Conservation (phyloP, 371 early-diverging fungal species). For the Batkoa obscura region DNA sequence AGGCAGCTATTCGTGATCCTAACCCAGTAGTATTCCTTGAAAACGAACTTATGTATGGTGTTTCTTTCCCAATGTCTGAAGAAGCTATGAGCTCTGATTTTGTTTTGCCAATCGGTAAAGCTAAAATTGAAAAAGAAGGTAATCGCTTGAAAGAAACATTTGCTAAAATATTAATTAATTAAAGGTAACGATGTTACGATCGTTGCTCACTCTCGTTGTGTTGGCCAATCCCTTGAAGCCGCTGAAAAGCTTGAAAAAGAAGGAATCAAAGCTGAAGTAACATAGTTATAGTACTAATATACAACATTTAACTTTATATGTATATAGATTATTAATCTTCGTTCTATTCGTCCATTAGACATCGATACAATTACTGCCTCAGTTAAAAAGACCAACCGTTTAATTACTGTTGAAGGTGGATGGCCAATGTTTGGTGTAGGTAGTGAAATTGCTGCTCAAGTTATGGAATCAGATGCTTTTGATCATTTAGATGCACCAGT, state of each 20-base stretch:
- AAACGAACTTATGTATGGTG: slow-evolving; percentile 97
- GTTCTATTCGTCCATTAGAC: slow-evolving; percentile 96
- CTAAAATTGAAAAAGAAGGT: slow-evolving; percentile 86
- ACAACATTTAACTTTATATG: slow-evolving; percentile 4
- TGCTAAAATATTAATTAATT: slow-evolving; percentile 2
- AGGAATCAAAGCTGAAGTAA: slow-evolving; percentile 54
- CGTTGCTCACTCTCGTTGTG: slow-evolving; percentile 86
- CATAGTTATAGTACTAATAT: not conserved
- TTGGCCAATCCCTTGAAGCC: slow-evolving; percentile 81
- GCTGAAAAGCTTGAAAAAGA: slow-evolving; percentile 73
- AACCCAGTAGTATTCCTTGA: slow-evolving; percentile 98
- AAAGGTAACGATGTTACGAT: slow-evolving; percentile 77
- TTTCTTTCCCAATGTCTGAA: slow-evolving; percentile 63
- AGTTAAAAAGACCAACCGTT: slow-evolving; percentile 94
- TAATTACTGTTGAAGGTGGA: slow-evolving; percentile 94
- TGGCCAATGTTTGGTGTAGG: slow-evolving; percentile 97
- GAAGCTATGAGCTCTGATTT: slow-evolving; percentile 74
- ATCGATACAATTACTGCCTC: slow-evolving; percentile 78
- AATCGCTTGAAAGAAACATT: slow-evolving; percentile 6
- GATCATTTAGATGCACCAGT: slow-evolving; percentile 95
- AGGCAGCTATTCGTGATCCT: slow-evolving; percentile 96
- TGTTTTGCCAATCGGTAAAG: slow-evolving; percentile 89
- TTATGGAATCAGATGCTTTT: slow-evolving; percentile 91
- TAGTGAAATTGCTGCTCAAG: slow-evolving; percentile 89
- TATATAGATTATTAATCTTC: slow-evolving; percentile 85